These are phyloP conservation scores for Colletotrichum orbiculare DNA, from an alignment of 2,329 filamentous ascomycete genomes.

Conservation along the genomic window DNA sequence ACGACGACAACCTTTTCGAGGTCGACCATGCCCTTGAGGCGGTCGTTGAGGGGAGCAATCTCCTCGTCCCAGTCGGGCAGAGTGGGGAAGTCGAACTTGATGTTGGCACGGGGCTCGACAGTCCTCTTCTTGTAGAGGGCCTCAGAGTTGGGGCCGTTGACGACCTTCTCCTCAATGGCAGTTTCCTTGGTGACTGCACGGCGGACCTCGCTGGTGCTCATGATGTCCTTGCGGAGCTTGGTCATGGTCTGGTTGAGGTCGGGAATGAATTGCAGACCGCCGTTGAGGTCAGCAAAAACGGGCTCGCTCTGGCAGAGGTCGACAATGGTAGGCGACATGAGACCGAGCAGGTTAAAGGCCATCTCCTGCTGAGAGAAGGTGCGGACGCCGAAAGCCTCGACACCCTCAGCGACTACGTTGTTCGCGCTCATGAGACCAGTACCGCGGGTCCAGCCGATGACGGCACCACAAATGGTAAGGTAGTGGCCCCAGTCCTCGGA, in stretches of 20 bases:
- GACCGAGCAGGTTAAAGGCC: slow-evolving; percentile 96
- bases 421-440: slow-evolving; percentile 98
- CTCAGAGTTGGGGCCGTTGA: slow-evolving; percentile 94
- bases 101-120: slow-evolving; percentile 93
- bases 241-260: slow-evolving; percentile 96
- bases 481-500: slow-evolving; percentile 98
- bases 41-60: slow-evolving; percentile 86
- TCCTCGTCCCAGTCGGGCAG: slow-evolving; percentile 93
- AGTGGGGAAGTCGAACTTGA: slow-evolving; percentile 95
- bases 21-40: slow-evolving; percentile 97
- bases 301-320: slow-evolving; percentile 96
- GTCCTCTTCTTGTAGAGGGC: slow-evolving; percentile 94
- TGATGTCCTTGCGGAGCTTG: slow-evolving; percentile 91
- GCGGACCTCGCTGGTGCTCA: slow-evolving; percentile 93
- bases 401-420: slow-evolving; percentile 96
- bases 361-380: slow-evolving; percentile 99
- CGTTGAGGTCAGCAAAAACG: slow-evolving; percentile 96
- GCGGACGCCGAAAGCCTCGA: slow-evolving; percentile 95
- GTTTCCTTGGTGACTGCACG: slow-evolving; percentile 95
- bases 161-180: slow-evolving; percentile 94
- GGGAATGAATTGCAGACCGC: slow-evolving; percentile 96
- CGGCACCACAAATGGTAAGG: slow-evolving; percentile 96
- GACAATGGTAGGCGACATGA: slow-evolving; percentile 94
- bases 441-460: slow-evolving; percentile 99
- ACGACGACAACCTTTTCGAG: slow-evolving; percentile 98